These are phyloP conservation scores for Xylogone sp. DNA, from an alignment of 2,329 filamentous ascomycete genomes.

Conservation along the genomic window DNA sequence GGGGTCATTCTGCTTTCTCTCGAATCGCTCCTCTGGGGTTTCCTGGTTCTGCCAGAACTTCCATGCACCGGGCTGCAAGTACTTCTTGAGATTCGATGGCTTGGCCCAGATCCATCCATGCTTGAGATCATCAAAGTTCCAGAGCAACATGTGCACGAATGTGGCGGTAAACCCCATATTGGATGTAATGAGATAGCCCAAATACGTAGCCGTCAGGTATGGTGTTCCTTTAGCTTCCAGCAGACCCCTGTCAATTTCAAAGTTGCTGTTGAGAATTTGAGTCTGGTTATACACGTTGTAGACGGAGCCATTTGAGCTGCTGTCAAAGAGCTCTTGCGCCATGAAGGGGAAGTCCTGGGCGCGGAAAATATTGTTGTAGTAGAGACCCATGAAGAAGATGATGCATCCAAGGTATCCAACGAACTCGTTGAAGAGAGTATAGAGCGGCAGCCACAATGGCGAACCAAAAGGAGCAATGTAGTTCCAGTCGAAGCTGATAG, in stretches of 20 bases:
- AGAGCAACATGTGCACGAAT: constrained; percentile 39
- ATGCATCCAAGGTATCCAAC: constrained; percentile 28
- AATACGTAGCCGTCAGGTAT: constrained; percentile 36
- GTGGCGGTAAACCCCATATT: constrained; percentile 45
- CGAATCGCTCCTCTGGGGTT: neutral
- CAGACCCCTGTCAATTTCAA: constrained; percentile 32
- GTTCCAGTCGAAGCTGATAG: constrained; percentile 39
- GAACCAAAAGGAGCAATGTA: constrained; percentile 30
- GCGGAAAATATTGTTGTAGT: constrained; percentile 39
- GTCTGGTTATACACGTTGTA: constrained; percentile 39
- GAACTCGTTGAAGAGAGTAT: constrained; percentile 28
- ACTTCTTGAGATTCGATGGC: neutral
- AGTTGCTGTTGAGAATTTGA: constrained; percentile 34
- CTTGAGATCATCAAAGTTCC: constrained; percentile 35
- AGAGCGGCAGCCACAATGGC: constrained; percentile 24
- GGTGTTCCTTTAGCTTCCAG: constrained; percentile 36
- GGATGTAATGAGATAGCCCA: constrained; percentile 35
- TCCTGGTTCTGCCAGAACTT: constrained; percentile 3
- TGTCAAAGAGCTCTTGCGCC: constrained; percentile 36
- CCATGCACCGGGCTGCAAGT: neutral
- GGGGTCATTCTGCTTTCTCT: neutral
- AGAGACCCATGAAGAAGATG: constrained; percentile 31
- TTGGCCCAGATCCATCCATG: constrained; percentile 7
- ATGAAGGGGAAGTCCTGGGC: constrained; percentile 39
- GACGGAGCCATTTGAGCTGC: constrained; percentile 30